These are phyloP conservation scores for Fusarium hainanense DNA, from an alignment of 2,329 filamentous ascomycete genomes.

Conservation along the genomic window DNA sequence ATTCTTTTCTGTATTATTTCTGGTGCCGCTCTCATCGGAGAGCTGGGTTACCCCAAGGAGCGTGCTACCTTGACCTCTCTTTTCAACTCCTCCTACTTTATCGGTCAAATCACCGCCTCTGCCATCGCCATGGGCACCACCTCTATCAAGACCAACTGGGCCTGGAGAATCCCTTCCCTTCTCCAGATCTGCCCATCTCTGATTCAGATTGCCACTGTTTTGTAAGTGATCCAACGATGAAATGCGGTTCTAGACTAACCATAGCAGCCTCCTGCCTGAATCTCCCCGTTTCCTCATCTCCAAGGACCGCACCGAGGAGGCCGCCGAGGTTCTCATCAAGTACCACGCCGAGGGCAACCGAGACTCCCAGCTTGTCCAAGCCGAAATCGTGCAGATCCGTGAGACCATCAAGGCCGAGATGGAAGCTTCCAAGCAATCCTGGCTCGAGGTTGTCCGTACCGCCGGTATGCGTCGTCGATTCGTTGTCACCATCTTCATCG, in stretches of 20 bases:
- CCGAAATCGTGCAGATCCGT: slow-evolving; percentile 70
- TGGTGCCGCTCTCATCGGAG: slow-evolving; percentile 68
- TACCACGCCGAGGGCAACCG: slow-evolving; percentile 65
- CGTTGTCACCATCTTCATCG: slow-evolving; percentile 60
- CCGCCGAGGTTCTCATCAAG: slow-evolving; percentile 48
- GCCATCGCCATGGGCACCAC: slow-evolving; percentile 61
- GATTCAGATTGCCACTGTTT: slow-evolving; percentile 54
- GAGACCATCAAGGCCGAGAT: slow-evolving; percentile 66
- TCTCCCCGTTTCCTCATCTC: slow-evolving; percentile 51
- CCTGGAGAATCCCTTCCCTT: slow-evolving; percentile 56
- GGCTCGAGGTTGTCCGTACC: slow-evolving; percentile 63
- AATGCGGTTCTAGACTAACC: neutral
- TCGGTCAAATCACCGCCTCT: slow-evolving; percentile 63
- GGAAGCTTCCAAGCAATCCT: slow-evolving; percentile 61
- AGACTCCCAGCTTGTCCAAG: slow-evolving; percentile 63
- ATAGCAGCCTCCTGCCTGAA: slow-evolving; percentile 42
- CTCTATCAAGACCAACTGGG: slow-evolving; percentile 46
- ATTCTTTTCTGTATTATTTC: slow-evolving; percentile 70
- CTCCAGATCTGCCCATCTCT: slow-evolving; percentile 57
- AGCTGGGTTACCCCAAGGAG: slow-evolving; percentile 70
- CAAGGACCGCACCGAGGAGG: slow-evolving; percentile 49
- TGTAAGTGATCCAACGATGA: slow-evolving; percentile 41
- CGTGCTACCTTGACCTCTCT: slow-evolving; percentile 60
- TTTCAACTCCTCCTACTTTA: slow-evolving; percentile 62
- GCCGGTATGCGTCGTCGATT: slow-evolving; percentile 62